Evolutionary conservation across 768 basidiomycete genomes (phyloP), one percentile per base, ranked within the genome.

Genomic region (Boletus edulis): DNA sequence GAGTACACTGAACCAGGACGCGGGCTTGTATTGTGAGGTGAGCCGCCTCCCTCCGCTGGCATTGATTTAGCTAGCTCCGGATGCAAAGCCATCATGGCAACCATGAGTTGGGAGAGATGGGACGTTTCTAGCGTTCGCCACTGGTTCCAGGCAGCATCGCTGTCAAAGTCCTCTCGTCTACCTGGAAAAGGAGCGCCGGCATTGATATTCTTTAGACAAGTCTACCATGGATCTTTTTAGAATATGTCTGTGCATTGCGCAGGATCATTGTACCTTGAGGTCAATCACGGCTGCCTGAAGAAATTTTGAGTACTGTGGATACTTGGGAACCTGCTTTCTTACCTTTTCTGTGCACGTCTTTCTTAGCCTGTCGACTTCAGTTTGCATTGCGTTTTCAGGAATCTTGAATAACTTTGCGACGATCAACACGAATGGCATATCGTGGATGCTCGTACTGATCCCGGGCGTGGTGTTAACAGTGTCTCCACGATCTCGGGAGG

Each of bases 191-290:
- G 74, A 13, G 81, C 78, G 24, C 91, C 89, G 14, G 89, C 86
- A 51, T 88, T 91, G 66, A 98, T 89, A 59, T 93, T 91, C 75
- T 96, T 96, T 51, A 98, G 75, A 67, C 90, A 94, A 35, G 89
- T 90, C 90, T 67, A 42, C 39, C 20, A 13, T 39, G 35, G 64
- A 52, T 52, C 38, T 32, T 42, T 42, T 61, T 45, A 54, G 61
- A 44, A 51, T 41, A 49, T 17, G 11, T 17, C 6, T 29, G 37
- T 52, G 31, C 17, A n/a, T 17, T 17, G 31, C 5, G 17, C 9
- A 13, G 34, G 18, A 31, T 38, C 43, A 38, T 58, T 66, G 43
- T 66, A 88, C 92, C 82, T 95, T 97, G 52, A 96, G 78, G 68
- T 97, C 94, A 42, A 79, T 79, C 54, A 97, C 73, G 0, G 94